Conservation (phyloP, 768 basidiomycete genomes). For the Leccinum aurantiacum region DNA sequence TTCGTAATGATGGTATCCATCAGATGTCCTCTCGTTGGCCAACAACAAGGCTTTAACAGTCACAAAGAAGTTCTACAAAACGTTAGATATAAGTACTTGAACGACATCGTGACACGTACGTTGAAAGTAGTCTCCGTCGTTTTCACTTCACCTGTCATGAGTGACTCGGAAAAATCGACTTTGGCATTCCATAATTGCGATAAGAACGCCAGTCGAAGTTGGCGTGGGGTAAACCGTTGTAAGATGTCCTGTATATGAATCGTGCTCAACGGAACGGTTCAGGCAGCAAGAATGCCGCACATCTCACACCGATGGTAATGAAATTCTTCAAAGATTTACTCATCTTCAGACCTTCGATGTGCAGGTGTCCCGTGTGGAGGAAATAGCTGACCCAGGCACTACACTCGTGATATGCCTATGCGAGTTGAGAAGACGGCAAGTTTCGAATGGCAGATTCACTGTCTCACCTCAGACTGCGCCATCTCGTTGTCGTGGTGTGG, state of each 20-base stretch:
- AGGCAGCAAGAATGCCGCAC: neutral
- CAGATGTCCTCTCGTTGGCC: conserved; percentile 47
- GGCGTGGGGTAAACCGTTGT: conserved; percentile 76
- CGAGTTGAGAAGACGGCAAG: conserved; percentile 9
- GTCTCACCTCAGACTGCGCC: conserved; percentile 87
- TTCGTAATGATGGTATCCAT: conserved; percentile 67
- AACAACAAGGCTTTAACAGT: conserved; percentile 77
- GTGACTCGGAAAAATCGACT: conserved; percentile 89
- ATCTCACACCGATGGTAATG: conserved; percentile 87
- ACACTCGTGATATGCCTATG: conserved; percentile 90
- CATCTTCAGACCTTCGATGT: conserved; percentile 99
- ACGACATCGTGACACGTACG: conserved; percentile 45
- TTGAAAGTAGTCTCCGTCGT: conserved; percentile 82
- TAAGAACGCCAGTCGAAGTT: conserved; percentile 89
- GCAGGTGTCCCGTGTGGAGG: conserved; percentile 95
- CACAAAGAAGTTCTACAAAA: conserved; percentile 86
- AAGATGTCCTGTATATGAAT: conserved; percentile 70
- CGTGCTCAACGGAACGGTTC: conserved; percentile 4
- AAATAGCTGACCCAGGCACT: conserved; percentile 98
- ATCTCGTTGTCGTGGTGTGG: conserved; percentile 99
- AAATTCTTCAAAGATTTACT: conserved; percentile 99
- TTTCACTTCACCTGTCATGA: conserved; percentile 88
- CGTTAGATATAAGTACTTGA: conserved; percentile 2
- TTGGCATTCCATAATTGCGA: conserved; percentile 90
- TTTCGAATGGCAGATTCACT: conserved; percentile 6